Evolutionary conservation across 768 basidiomycete species (phyloP).

Genomic region (Cystofilobasidium macerans): DNA sequence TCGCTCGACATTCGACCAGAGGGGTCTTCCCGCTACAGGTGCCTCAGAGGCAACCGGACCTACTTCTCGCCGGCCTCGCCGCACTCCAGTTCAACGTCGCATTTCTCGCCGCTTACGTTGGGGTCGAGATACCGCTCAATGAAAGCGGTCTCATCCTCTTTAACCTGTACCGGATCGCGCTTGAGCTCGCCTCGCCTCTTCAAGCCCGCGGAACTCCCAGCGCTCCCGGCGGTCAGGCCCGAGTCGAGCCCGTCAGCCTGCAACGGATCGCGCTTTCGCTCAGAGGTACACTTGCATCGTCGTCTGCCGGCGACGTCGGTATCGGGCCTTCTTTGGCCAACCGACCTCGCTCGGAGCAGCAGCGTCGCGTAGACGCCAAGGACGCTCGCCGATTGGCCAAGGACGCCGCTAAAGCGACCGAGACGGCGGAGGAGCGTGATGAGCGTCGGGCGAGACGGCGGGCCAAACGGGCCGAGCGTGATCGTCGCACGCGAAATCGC

Average conservation of each 20-base stretch:
- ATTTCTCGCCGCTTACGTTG: not conserved
- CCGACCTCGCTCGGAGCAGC: not conserved
- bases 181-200: not conserved
- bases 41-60: not conserved
- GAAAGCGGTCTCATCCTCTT: not conserved
- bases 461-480: not conserved
- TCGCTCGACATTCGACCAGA: not conserved
- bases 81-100: slow-evolving; percentile 10
- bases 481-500: not conserved
- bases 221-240: too few species aligned
- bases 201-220: not conserved
- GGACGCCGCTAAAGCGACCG: not conserved
- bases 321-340: not conserved
- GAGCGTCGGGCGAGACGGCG: not conserved
- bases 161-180: slow-evolving; percentile 7
- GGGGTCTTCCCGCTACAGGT: not conserved
- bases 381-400: not conserved
- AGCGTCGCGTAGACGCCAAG: not conserved
- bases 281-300: not conserved
- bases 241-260: slow-evolving; percentile 11
- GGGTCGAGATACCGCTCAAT: slow-evolving; percentile 4
- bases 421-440: not conserved
- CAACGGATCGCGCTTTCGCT: slow-evolving; percentile 3
- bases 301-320: not conserved
- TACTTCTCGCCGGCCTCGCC: not conserved